Evolutionary conservation across 371 early-diverging fungal species (phyloP), one percentile per base, ranked within the genome.

Genomic region (Mortierella sp.): DNA sequence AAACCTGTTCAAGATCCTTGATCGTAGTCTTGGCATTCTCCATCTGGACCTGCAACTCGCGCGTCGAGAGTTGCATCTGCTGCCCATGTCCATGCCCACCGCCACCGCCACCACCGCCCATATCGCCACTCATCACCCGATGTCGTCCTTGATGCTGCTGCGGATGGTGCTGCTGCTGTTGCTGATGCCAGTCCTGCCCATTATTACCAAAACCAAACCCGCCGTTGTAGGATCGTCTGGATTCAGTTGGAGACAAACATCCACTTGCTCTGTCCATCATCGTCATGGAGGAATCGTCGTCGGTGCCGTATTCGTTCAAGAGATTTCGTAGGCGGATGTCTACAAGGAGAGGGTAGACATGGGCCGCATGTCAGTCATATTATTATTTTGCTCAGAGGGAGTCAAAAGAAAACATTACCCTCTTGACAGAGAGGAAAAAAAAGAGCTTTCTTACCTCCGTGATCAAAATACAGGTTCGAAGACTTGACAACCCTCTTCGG

Each of bases 21-120:
- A 86, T 86, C 16, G 86, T 86, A 38, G 86, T 73, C 58, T 80
- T 86, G 50, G 86, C 86, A 68, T 86, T 86, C 65, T 86, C 86
- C 82, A 86, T 82, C 28, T 86, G 86, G 0, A 86, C 82, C 48
- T 70, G 52, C 42, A 86, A 31, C 57, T 86, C 86, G 0, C 86
- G 80, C 0, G 70, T 73, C 21, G 86, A 82, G 8, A 82, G 82
- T 21, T 86, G 86, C 63, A 77, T 45, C 6, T 58, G 74, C 14
- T 50, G 50, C 50, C 50, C 50, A 16, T 16, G 16, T 11, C 50
- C 48, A 48, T n/a, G n/a, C n/a, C n/a, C n/a, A n/a, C 45, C 45
- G 10, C 45, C 48, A 48, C 48, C 48, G 1, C 50, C 50, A 14
- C 50, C 50, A 1, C 10, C 14, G 16, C 79, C 72, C 82, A 82